These are phyloP conservation scores for Eremomyces bilateralis DNA, from an alignment of 495 filamentous ascomycete genomes.

Conservation along the genomic window DNA sequence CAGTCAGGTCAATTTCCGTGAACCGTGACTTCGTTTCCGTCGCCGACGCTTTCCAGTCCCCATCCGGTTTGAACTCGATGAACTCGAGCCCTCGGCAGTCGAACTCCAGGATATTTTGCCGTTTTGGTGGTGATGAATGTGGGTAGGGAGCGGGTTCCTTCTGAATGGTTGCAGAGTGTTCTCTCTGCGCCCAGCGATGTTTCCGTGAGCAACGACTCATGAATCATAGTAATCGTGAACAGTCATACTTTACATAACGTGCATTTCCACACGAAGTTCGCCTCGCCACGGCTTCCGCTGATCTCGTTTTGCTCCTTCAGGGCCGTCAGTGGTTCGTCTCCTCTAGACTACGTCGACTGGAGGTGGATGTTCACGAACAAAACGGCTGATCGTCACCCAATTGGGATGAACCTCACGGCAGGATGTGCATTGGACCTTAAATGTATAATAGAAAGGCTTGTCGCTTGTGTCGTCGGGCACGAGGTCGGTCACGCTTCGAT, in stretches of 20 bases:
- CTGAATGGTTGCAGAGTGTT: conserved; percentile 49
- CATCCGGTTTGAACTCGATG: conserved; percentile 68
- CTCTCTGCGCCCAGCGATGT: conserved; percentile 28
- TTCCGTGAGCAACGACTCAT: neutral
- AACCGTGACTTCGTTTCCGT: conserved; percentile 61
- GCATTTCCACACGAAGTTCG: conserved; percentile 96
- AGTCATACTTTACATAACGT: conserved; percentile 38
- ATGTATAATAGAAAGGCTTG: conserved; percentile 79
- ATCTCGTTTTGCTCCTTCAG: conserved; percentile 63
- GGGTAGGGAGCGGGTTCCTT: conserved; percentile 47
- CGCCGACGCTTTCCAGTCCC: conserved; percentile 74
- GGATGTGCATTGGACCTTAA: conserved; percentile 90
- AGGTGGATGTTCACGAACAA: conserved; percentile 33
- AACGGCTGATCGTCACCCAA: conserved; percentile 65
- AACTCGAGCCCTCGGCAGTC: conserved; percentile 93
- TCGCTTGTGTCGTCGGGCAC: conserved; percentile 61
- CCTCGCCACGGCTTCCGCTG: conserved; percentile 78
- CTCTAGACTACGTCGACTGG: neutral
- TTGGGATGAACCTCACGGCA: conserved; percentile 85
- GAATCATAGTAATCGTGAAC: neutral
- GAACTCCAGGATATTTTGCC: conserved; percentile 61
- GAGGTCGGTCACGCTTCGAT: conserved; percentile 63
- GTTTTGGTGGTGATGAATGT: conserved; percentile 42
- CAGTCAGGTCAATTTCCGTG: conserved; percentile 50
- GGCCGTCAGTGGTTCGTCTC: neutral